Evolutionary conservation across 176 grass and related monocot species (phyloP).

Genomic region (Carex pumila): DNA sequence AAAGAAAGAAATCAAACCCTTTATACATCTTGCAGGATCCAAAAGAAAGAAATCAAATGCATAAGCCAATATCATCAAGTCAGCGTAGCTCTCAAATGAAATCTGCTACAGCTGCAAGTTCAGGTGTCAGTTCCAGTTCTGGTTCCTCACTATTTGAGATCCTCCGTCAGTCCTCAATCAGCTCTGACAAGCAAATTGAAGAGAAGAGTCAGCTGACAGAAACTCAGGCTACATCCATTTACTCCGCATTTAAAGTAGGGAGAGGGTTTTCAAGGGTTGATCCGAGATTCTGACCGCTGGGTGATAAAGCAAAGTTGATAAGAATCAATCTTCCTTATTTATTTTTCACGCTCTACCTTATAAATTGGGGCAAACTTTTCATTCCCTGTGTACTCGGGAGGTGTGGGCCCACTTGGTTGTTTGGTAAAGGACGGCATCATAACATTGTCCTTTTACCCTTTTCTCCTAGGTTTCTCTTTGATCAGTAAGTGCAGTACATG

Average conservation of each 20-base stretch:
- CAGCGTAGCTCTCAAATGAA: slow-evolving; percentile 61
- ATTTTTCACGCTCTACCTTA: neutral
- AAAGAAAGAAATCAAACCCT: neutral
- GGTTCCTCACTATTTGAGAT: slow-evolving; percentile 57
- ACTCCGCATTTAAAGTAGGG: slow-evolving; percentile 63
- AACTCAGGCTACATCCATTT: slow-evolving; percentile 49
- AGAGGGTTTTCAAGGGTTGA: slow-evolving; percentile 52
- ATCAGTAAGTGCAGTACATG: neutral
- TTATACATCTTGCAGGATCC: neutral
- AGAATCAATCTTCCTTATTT: neutral
- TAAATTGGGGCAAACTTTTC: neutral
- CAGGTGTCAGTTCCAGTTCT: slow-evolving; percentile 18
- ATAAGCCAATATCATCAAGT: slow-evolving; percentile 31
- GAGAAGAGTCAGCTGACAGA: slow-evolving; percentile 36
- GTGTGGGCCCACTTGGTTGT: neutral
- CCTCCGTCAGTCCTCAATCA: slow-evolving; percentile 45
- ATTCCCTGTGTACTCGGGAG: neutral
- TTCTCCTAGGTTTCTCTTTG: neutral
- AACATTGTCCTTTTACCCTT: too few relatives aligned
- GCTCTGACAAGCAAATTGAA: slow-evolving; percentile 28
- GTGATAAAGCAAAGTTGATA: neutral
- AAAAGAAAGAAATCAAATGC: neutral
- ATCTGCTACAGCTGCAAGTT: slow-evolving; percentile 16
- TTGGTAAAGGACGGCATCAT: neutral
- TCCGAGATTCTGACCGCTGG: slow-evolving; percentile 28